Conservation (phyloP, 2,329 filamentous ascomycete genomes). For the Talaromyces sp. region DNA sequence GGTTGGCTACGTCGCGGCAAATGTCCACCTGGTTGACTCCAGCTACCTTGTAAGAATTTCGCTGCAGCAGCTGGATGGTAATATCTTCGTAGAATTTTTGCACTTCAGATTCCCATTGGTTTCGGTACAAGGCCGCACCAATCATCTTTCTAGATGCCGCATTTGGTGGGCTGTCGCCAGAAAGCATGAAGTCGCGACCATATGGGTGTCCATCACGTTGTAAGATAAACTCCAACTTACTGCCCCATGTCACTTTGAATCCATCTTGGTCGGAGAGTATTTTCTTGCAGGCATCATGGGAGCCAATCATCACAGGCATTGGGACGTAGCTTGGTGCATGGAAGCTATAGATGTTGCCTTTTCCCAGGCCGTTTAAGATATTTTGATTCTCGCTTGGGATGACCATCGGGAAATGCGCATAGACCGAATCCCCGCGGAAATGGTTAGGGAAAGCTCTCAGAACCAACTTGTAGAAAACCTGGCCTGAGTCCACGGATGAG, state of each 20-base stretch:
- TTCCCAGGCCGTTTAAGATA: slow-evolving; percentile 45
- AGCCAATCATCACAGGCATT: slow-evolving; percentile 46
- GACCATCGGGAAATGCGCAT: slow-evolving; percentile 54
- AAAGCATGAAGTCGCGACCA: slow-evolving; percentile 52
- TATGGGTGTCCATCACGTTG: slow-evolving; percentile 39
- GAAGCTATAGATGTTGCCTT: slow-evolving; percentile 48
- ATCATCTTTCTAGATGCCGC: slow-evolving; percentile 48
- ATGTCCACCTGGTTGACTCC: slow-evolving; percentile 52
- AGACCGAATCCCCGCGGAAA: slow-evolving; percentile 52
- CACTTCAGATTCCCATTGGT: slow-evolving; percentile 51
- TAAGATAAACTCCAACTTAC: slow-evolving; percentile 50
- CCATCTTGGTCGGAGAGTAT: slow-evolving; percentile 47
- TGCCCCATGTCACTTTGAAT: slow-evolving; percentile 53
- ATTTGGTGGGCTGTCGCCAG: slow-evolving; percentile 48
- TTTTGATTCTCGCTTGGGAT: slow-evolving; percentile 51
- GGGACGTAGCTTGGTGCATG: slow-evolving; percentile 33
- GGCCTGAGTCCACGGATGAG: slow-evolving; percentile 50
- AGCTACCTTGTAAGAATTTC: slow-evolving; percentile 51
- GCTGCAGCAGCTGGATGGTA: slow-evolving; percentile 48
- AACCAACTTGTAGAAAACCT: slow-evolving; percentile 56
- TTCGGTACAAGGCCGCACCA: slow-evolving; percentile 46
- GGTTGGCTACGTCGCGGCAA: slow-evolving; percentile 55
- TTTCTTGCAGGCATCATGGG: slow-evolving; percentile 48
- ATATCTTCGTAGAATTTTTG: slow-evolving; percentile 53
- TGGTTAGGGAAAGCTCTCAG: slow-evolving; percentile 54